Base-by-base conservation (phyloP, 139 green algal species). In the Deuterostichococcus epilithicus region DNA sequence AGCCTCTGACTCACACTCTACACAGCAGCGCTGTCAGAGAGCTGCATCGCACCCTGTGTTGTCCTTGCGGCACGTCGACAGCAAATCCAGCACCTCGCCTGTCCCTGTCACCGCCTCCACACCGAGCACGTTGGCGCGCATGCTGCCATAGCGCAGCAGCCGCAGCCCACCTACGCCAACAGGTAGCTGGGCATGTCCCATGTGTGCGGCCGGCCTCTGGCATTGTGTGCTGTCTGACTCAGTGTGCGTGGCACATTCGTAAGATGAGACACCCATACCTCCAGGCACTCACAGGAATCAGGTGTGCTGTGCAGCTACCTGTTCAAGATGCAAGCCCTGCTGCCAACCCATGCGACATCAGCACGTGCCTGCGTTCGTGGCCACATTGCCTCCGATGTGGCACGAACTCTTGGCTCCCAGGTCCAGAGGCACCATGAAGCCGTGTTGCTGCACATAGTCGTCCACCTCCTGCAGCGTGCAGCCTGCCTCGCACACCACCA, bases 381-480 rank as follows among this genome's bases (percentile, higher is more conserved):
- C 91, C n/a, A 99, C 87, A 78, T 98, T 98, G 70, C 96, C 96
- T 1, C 96, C 96, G 25, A 99, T 97, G 28, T 97, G 91, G 86
- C 96, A 99, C 79, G 81, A 95, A 25, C 92, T 94, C 82, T 98
- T 98, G 39, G 95, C 94, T 0, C 96, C 96, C 33, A 99, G 84
- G 80, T 99, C 96, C 69, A 99, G 86, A 0, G 96, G 96, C 86
- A 98, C 92, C 58, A 82, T 89, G 78, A 90, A 90, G 30, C 94
- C 93, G 0, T 81, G 66, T 20, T 80, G 45, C 18, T 38, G 65
- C 25, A 92, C 83, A 26, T 84, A 63, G 25, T 86, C 83, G 30
- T 98, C 93, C 28, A 98, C 80, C 0, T 83, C 67, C 77, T 96
- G 84, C 42, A 98, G 82, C 0, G 96, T 86, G 81, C 90, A 95